Evolutionary conservation across 2,329 filamentous ascomycete genomes (phyloP).

Genomic region (Cercospora beticola): DNA sequence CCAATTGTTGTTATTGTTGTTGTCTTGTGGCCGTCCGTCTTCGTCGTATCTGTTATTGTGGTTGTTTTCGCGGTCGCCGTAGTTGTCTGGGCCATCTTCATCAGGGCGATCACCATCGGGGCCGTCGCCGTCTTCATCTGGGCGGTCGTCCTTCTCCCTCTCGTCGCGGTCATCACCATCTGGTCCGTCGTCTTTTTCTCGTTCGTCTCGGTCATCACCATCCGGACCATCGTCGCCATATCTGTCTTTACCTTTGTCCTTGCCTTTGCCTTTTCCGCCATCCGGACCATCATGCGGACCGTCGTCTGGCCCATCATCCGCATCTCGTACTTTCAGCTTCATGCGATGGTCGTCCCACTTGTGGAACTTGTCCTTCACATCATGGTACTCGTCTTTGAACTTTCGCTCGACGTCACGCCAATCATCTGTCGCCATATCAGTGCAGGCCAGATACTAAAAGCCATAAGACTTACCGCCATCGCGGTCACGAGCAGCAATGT

Average conservation of each 20-base stretch:
- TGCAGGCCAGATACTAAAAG: too few relatives aligned
- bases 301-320: not conserved
- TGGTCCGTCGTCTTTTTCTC: not conserved
- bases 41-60: not conserved
- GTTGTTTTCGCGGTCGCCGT: not conserved
- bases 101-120: not conserved
- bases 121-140: not conserved
- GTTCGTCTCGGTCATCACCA: not conserved
- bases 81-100: not conserved
- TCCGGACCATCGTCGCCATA: not conserved
- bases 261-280: not conserved
- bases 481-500: not conserved
- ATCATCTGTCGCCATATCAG: not conserved
- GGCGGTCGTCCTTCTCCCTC: not conserved
- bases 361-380: not conserved
- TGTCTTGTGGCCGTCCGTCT: not conserved
- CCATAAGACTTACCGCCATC: not conserved
- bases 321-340: not conserved
- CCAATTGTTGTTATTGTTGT: not conserved
- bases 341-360: not conserved
- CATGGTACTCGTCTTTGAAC: not conserved
- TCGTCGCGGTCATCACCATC: not conserved
- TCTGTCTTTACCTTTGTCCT: not conserved
- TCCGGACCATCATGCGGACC: not conserved
- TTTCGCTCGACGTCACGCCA: not conserved